These are phyloP conservation scores for Volvox reticuliferus DNA, from an alignment of 139 green algal species.

Conservation along the genomic window DNA sequence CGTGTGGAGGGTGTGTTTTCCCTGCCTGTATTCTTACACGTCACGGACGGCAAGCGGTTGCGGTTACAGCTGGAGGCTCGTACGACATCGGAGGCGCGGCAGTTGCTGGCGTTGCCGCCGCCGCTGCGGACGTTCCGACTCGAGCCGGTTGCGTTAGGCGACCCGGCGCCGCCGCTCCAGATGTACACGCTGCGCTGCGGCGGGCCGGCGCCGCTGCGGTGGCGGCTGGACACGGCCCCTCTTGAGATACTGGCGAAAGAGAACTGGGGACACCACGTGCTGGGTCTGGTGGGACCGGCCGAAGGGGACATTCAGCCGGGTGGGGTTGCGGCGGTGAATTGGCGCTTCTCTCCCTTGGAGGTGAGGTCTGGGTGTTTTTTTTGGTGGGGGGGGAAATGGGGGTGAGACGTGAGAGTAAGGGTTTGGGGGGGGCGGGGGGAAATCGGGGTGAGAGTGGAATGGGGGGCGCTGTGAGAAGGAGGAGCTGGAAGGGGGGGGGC, in stretches of 20 bases:
- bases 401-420: not conserved
- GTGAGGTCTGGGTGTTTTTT: constrained; percentile 46
- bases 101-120: constrained; percentile 55
- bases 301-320: constrained; percentile 55
- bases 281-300: constrained; percentile 45
- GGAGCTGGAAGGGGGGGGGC: too few species aligned
- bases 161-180: constrained; percentile 69
- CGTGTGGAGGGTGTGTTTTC: constrained; percentile 59
- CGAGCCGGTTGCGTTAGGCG: constrained; percentile 68
- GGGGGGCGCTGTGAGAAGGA: too few species aligned
- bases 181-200: constrained; percentile 49
- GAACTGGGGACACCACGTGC: constrained; percentile 51
- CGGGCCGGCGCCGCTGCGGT: constrained; percentile 9
- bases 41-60: constrained; percentile 75
- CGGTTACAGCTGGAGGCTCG: constrained; percentile 68
- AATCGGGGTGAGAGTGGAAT: too few species aligned
- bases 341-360: constrained; percentile 70
- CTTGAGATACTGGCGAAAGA: constrained; percentile 21
- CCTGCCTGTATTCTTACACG: constrained; percentile 72
- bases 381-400: not conserved
- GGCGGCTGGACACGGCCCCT: constrained; percentile 31
- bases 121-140: constrained; percentile 58
- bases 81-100: constrained; percentile 51
- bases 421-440: not conserved
- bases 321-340: constrained; percentile 57